Evolutionary conservation across 768 basidiomycete genomes (phyloP), one percentile per base, ranked within the genome.

Genomic region (Paxillus ammoniavirescens): DNA sequence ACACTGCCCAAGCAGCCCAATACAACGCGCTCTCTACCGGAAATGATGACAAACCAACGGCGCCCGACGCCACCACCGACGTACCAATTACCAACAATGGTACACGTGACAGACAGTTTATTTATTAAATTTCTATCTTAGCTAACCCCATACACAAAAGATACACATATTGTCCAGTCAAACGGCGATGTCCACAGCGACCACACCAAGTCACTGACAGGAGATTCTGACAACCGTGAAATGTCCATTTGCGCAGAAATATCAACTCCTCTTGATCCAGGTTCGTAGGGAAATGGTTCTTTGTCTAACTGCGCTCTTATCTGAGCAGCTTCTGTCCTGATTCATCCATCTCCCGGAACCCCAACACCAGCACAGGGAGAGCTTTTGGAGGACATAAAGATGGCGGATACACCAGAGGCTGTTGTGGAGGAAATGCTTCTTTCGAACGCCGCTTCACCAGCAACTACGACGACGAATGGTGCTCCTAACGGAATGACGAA

Each of bases 111-210:
- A 67, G 42, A 57, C 58, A 68, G 57, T 62, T 68, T 67, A 55
- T 61, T 61, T 56, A 60, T 61, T 63, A 56, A 59, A 56, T 61
- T 61, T 58, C 38, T 48, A 45, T 38, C 53, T 72, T 71, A 71
- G 74, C 67, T 77, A 73, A 68, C 70, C 64, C 63, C 57, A 65
- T 65, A 74, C 76, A 66, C 53, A 52, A 50, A 64, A 69, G 62
- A 59, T 62, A 52, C 35, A 28, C 46, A 36, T 48, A 3, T 36
- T 38, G 56, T 66, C 60, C 53, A 63, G 42, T 63, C 81, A 58
- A 86, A 87, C 74, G 83, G 83, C 64, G 82, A 86, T 77, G 84
- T 77, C 62, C 82, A 80, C 52, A 78, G 82, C 64, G 84, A 87
- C 51, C 71, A 77, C 48, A 68, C 82, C 62, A 82, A 79, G 64